These are phyloP conservation scores for Geotrichum cucujoidarum DNA, from an alignment of 1,139 yeast species.

Conservation along the genomic window DNA sequence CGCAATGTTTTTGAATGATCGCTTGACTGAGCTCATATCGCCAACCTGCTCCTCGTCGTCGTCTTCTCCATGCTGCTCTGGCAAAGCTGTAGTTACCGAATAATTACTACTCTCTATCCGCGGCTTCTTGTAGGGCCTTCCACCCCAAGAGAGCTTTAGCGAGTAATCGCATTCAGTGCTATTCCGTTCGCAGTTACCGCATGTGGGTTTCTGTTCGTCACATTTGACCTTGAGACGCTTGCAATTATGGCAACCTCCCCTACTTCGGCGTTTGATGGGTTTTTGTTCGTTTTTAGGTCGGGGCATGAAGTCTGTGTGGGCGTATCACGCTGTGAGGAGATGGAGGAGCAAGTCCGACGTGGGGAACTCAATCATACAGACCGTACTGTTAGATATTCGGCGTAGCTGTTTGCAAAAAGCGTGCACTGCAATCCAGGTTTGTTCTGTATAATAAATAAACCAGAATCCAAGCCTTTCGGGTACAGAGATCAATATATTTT, in stretches of 20 bases:
- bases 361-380: too few relatives aligned
- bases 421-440: too few relatives aligned
- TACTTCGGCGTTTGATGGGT: conserved; percentile 28
- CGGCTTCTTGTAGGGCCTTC: conserved; percentile 55
- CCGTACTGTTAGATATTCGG: too few relatives aligned
- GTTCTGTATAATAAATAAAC: too few relatives aligned
- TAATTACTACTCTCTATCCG: conserved; percentile 9
- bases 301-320: conserved; percentile 12
- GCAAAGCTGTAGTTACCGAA: neutral
- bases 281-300: conserved; percentile 21
- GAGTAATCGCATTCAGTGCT: conserved; percentile 59
- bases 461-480: too few relatives aligned
- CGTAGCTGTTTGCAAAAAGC: too few relatives aligned
- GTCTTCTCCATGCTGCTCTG: neutral
- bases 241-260: conserved; percentile 35
- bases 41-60: neutral
- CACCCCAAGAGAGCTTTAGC: conserved; percentile 70
- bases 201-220: conserved; percentile 63
- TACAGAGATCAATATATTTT: too few relatives aligned
- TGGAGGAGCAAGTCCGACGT: too few relatives aligned
- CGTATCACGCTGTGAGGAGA: too few relatives aligned
- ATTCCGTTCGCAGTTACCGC: conserved; percentile 53
- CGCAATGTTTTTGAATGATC: conserved; percentile 20
- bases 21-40: conserved; percentile 5
- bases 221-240: conserved; percentile 41